A percentile compares a stretch with the other conserved stretches of the same genome.
These are phyloP conservation scores for Ensete ventricosum DNA, from an alignment of 176 grass and related monocot species.

Conservation along the genomic window DNA sequence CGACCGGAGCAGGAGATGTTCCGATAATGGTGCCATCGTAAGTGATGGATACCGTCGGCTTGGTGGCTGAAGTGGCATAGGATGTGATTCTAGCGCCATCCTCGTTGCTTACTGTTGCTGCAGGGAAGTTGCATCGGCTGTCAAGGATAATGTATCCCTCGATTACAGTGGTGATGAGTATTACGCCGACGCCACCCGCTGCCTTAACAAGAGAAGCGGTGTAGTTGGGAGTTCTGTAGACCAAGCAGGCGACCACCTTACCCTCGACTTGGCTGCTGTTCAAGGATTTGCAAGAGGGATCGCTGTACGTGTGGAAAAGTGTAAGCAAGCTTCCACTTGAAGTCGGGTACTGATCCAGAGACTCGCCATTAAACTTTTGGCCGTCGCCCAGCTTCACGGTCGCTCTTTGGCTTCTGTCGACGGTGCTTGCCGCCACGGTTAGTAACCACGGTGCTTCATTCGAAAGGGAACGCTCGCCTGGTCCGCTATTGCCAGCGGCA, in stretches of 20 bases:
- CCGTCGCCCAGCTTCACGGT: constrained; percentile 57
- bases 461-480: constrained; percentile 29
- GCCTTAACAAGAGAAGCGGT: constrained; percentile 38
- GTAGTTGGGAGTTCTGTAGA: background rate
- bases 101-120: constrained; percentile 45
- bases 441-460: constrained; percentile 88
- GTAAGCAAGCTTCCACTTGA: constrained; percentile 20
- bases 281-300: constrained; percentile 18
- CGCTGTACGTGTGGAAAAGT: constrained; percentile 41
- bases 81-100: constrained; percentile 35
- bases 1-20: constrained; percentile 37
- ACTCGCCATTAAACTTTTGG: constrained; percentile 63
- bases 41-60: constrained; percentile 40
- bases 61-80: constrained; percentile 47
- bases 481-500: constrained; percentile 54
- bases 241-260: constrained; percentile 46
- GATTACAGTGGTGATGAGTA: constrained; percentile 39
- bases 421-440: constrained; percentile 67
- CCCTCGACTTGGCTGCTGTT: constrained; percentile 32
- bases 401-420: constrained; percentile 57
- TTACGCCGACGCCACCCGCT: constrained; percentile 42
- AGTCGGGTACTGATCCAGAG: constrained; percentile 43
- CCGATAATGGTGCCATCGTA: constrained; percentile 63
- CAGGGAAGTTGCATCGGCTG: constrained; percentile 47
- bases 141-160: constrained; percentile 57